Conservation (phyloP, 176 grass and related monocot genomes). For the Melocanna baccifera region DNA sequence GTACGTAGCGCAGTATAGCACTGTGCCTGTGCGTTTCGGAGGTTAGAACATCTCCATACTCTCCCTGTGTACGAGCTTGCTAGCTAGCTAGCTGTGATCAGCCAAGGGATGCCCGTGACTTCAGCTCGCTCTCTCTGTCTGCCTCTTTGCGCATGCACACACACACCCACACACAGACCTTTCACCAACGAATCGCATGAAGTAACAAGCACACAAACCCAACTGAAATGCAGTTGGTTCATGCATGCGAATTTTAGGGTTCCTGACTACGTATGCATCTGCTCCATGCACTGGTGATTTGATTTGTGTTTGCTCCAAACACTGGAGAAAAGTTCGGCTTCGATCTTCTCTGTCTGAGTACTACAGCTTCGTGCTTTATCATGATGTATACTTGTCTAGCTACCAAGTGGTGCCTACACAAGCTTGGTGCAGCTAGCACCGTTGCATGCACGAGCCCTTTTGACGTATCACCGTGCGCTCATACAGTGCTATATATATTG, state of each 20-base stretch:
- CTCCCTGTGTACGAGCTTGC: not conserved
- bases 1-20: not conserved
- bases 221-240: not conserved
- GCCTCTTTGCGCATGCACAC: not conserved
- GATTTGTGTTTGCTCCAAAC: not conserved
- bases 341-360: not conserved
- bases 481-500: not conserved
- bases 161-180: not conserved
- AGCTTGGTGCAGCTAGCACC: conserved; percentile 2
- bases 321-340: not conserved
- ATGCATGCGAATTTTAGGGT: not conserved
- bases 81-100: not conserved
- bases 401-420: not conserved
- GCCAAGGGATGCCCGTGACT: conserved; percentile 32
- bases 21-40: not conserved
- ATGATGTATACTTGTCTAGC: not conserved
- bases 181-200: not conserved
- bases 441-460: conserved; percentile 5
- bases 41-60: conserved; percentile 11
- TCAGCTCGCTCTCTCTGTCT: not conserved
- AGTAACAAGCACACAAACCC: not conserved
- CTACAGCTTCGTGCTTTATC: not conserved
- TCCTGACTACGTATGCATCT: not conserved
- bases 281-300: not conserved
- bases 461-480: not conserved